Evolutionary conservation across 106 monocot species (phyloP).

Genomic region (Iris macrosiphon): DNA sequence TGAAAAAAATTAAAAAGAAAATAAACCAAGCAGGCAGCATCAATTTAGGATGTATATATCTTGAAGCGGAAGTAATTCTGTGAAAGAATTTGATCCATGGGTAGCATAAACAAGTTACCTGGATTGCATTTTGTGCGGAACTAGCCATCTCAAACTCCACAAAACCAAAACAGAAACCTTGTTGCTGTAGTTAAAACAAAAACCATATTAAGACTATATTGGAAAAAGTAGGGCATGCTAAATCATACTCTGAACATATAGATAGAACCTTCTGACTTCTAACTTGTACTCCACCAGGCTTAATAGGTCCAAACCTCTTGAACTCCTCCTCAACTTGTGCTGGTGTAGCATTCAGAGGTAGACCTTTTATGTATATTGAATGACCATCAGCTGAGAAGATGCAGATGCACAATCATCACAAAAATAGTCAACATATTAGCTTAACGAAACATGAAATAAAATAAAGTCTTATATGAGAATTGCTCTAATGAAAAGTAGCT

Average conservation of each 20-base stretch:
- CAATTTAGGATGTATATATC: no score
- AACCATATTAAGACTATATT: not conserved
- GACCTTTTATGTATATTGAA: conserved; percentile 47
- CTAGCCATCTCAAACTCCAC: conserved; percentile 53
- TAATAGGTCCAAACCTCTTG: conserved; percentile 62
- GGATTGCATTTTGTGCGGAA: conserved; percentile 53
- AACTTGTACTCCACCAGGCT: conserved; percentile 52
- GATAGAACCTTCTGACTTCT: conserved; percentile 49
- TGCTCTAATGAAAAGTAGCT: not conserved
- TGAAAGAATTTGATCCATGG: not conserved
- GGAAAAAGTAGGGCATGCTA: no score
- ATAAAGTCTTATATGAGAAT: not conserved
- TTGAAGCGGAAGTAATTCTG: not conserved
- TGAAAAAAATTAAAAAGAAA: no score
- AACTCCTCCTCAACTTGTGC: conserved; percentile 48
- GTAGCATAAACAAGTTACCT: conserved; percentile 22
- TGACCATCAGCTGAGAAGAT: conserved; percentile 32
- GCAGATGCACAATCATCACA: not conserved
- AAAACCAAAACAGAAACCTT: conserved; percentile 72
- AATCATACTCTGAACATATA: not conserved
- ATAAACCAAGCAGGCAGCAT: no score
- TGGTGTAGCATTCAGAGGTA: conserved; percentile 42
- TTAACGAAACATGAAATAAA: not conserved
- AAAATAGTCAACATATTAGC: not conserved
- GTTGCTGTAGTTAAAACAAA: conserved; percentile 14